Percentiles rank a stretch among this genome's conserved stretches.
phyloP scores from a whole-genome alignment of 2,329 filamentous ascomycete genomes.

The Albophoma yamanashiensis region DNA sequence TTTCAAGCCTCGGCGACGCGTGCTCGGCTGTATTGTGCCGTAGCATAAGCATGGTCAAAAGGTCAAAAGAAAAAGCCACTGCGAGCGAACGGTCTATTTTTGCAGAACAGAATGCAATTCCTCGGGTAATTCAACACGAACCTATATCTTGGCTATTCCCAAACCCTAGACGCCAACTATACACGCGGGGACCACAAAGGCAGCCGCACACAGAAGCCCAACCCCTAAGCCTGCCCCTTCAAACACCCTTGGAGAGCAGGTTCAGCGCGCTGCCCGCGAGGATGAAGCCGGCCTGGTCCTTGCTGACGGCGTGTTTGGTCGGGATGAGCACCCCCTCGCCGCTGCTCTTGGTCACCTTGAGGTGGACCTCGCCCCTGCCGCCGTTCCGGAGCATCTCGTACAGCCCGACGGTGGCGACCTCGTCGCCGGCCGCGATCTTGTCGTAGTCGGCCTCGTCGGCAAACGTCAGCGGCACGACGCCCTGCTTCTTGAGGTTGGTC shows the following conservation, averaged over 20 bases:
- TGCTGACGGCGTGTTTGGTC: slow-evolving; percentile 79
- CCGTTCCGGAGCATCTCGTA: slow-evolving; percentile 69
- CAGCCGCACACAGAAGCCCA: background rate
- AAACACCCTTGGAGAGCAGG: slow-evolving; percentile 56
- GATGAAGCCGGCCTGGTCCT: slow-evolving; percentile 87
- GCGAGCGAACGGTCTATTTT: background rate
- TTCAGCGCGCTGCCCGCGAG: slow-evolving; percentile 91
- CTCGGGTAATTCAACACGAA: background rate
- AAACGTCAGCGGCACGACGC: slow-evolving; percentile 89
- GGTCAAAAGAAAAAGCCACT: background rate
- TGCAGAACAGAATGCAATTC: background rate
- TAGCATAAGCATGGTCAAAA: background rate
- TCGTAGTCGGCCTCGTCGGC: slow-evolving; percentile 83
- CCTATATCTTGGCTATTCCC: background rate
- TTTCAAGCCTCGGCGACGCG: background rate
- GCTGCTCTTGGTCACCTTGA: slow-evolving; percentile 51
- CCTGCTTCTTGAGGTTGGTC: slow-evolving; percentile 95
- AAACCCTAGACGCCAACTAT: slow-evolving; percentile 2
- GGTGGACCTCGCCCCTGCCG: slow-evolving; percentile 64
- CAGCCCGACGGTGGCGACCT: slow-evolving; percentile 72
- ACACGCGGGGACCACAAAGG: background rate
- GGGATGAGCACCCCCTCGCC: slow-evolving; percentile 60
- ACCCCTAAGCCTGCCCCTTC: background rate
- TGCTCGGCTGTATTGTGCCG: background rate
- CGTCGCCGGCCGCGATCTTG: slow-evolving; percentile 69